Percentiles rank a stretch among this genome's conserved stretches.
These are phyloP conservation scores for Termitomyces sp. DNA, from an alignment of 768 basidiomycete species.

Conservation along the genomic window DNA sequence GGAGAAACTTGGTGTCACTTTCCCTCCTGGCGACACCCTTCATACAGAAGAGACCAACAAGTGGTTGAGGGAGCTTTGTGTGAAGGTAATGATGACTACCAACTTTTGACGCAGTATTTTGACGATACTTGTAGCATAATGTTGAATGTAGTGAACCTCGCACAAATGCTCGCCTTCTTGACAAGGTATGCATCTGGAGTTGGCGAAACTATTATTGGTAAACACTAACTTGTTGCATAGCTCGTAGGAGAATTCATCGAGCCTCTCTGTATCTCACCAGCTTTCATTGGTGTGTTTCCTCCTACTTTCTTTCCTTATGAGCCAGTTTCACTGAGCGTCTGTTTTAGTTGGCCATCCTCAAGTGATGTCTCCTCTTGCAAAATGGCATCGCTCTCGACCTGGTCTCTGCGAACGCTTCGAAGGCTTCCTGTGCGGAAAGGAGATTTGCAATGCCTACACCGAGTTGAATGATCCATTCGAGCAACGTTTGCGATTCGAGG, in stretches of 20 bases:
- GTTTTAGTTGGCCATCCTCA: conserved; percentile 90
- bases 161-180: conserved; percentile 90
- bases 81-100: conserved; percentile 59
- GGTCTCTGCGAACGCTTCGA: conserved; percentile 99
- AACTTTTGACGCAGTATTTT: background rate
- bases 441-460: conserved; percentile 98
- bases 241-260: conserved; percentile 99
- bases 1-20: conserved; percentile 86
- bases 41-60: conserved; percentile 86
- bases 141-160: conserved; percentile 96
- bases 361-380: conserved; percentile 99
- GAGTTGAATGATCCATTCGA: conserved; percentile 99
- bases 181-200: conserved; percentile 59
- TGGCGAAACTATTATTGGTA: background rate
- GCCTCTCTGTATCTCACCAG: conserved; percentile 91
- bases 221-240: conserved; percentile 31
- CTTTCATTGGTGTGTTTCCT: conserved; percentile 76
- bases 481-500: conserved; percentile 93
- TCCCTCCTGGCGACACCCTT: conserved; percentile 89
- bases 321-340: conserved; percentile 6
- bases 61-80: conserved; percentile 81
- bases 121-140: conserved; percentile 59
- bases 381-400: conserved; percentile 95
- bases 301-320: background rate
- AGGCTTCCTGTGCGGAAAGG: conserved; percentile 96